Evolutionary conservation across 177 flowering plant genomes (phyloP).

Genomic region (Telopea speciosissima): DNA sequence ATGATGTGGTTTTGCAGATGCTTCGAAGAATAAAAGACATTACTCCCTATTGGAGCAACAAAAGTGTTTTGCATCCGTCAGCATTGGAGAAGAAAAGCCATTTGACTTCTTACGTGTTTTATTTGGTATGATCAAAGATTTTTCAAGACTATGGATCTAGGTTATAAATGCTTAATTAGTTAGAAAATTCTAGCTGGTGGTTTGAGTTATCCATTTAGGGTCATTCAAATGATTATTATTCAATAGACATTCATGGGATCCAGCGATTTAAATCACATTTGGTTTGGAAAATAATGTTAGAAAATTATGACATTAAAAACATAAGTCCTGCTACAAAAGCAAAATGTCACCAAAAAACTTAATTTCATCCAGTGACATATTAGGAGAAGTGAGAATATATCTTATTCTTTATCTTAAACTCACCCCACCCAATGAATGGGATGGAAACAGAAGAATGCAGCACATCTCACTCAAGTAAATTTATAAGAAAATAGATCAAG

Average conservation of each 20-base stretch:
- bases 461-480: no score
- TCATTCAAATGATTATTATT: neutral
- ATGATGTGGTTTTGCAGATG: constrained; percentile 46
- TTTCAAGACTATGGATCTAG: neutral
- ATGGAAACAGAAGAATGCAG: no score
- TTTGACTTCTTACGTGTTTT: constrained; percentile 50
- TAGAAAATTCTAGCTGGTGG: neutral
- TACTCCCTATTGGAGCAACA: constrained; percentile 19
- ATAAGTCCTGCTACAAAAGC: neutral
- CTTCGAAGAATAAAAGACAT: constrained; percentile 20
- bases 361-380: no score
- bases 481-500: no score
- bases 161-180: neutral
- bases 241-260: neutral
- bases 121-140: constrained; percentile 34
- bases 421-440: no score
- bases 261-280: no score
- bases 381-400: no score
- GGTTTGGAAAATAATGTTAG: neutral
- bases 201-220: neutral
- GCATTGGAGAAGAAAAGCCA: constrained; percentile 48
- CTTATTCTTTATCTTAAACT: no score
- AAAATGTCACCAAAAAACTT: no score
- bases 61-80: constrained; percentile 58
- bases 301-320: neutral